Evolutionary conservation across 225 moss, liverwort and hornwort genomes (phyloP).

Genomic region (Polytrichum formosum): DNA sequence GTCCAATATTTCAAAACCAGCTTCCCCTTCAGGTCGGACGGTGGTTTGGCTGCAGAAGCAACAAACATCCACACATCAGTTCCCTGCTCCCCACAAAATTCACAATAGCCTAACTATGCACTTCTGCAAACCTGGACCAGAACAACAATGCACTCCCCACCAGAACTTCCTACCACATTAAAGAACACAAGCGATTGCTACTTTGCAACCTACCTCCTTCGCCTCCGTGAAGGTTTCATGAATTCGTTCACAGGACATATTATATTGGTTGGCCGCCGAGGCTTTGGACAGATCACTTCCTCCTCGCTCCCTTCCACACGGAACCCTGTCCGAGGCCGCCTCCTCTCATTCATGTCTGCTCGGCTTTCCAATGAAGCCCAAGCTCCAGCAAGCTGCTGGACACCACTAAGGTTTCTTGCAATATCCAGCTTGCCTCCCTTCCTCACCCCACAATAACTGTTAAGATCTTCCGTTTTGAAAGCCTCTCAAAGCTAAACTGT

Average conservation of each 20-base stretch:
- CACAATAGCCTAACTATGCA: too few relatives aligned
- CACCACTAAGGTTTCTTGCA: conserved; percentile 79
- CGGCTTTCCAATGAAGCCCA: conserved; percentile 68
- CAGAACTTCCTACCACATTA: background rate
- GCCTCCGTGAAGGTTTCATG: conserved; percentile 72
- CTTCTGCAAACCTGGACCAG: too few relatives aligned
- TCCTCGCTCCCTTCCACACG: conserved; percentile 69
- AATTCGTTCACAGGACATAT: conserved; percentile 65
- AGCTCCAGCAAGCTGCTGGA: conserved; percentile 88
- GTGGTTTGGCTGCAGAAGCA: conserved; percentile 57
- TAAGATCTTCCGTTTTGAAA: too few relatives aligned
- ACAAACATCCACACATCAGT: too few relatives aligned
- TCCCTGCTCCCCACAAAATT: too few relatives aligned
- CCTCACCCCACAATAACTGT: too few relatives aligned
- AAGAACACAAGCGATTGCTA: background rate
- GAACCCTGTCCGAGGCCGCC: conserved; percentile 71
- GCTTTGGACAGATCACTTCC: conserved; percentile 95
- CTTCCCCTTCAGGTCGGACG: conserved; percentile 77
- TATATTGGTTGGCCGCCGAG: conserved; percentile 68
- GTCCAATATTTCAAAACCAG: conserved; percentile 86
- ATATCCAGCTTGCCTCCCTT: conserved; percentile 79
- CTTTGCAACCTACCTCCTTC: conserved; percentile 43
- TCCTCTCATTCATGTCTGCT: conserved; percentile 74
- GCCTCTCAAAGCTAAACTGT: background rate
- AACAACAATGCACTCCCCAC: too few relatives aligned